Conservation (phyloP, 192 early-diverging fungal species). For the Mycoemilia scoparia region DNA sequence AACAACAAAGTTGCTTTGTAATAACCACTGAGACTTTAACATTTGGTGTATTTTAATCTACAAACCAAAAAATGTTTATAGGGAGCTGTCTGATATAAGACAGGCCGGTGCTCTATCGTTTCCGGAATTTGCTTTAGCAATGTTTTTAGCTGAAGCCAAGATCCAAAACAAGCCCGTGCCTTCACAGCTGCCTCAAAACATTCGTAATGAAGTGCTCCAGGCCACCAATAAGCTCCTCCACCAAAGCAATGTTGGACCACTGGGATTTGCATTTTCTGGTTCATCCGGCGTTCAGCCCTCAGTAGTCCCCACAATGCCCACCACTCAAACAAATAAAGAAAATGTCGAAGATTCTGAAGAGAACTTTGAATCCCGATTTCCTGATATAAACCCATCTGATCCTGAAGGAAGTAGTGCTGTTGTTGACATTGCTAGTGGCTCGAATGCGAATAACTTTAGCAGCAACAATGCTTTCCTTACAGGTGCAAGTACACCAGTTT, state of each 20-base stretch:
- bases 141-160: conserved; percentile 41
- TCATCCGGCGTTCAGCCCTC: background rate
- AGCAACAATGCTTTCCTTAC: too few species aligned
- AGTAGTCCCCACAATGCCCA: background rate
- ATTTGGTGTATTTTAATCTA: too few species aligned
- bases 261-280: background rate
- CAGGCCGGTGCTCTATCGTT: conserved; percentile 31
- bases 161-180: conserved; percentile 36
- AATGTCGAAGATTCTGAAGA: conserved; percentile 5
- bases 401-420: too few species aligned
- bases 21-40: too few species aligned
- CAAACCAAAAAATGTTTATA: too few species aligned
- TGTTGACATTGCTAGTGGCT: too few species aligned
- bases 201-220: conserved; percentile 26
- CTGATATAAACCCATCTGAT: conserved; percentile 13
- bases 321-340: background rate
- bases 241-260: background rate
- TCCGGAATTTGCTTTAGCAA: conserved; percentile 45
- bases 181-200: conserved; percentile 25
- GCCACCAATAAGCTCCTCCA: conserved; percentile 6
- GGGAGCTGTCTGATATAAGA: conserved; percentile 39
- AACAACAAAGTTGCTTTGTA: too few species aligned
- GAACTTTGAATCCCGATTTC: conserved; percentile 18
- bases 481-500: too few species aligned
- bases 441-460: too few species aligned